Conservation (phyloP, 192 early-diverging fungal species). For the Cetraspora pellucida region DNA sequence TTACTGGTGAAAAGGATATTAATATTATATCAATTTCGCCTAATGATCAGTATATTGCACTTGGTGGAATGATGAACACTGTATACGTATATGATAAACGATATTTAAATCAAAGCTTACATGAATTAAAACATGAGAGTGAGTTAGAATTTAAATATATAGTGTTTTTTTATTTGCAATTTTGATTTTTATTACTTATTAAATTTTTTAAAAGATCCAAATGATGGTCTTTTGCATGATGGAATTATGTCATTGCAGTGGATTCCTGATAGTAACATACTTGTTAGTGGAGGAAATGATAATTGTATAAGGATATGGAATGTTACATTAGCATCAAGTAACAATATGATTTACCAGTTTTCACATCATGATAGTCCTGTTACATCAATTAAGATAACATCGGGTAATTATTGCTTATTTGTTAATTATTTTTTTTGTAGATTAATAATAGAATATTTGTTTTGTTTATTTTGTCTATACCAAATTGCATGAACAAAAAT, state of each 20-base stretch:
- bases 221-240: background rate
- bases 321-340: background rate
- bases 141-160: background rate
- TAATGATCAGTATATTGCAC: background rate
- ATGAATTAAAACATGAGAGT: background rate
- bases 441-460: too few species aligned
- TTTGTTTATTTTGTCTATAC: too few species aligned
- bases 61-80: background rate
- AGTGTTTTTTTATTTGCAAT: background rate
- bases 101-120: background rate
- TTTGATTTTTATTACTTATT: background rate
- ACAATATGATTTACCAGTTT: background rate
- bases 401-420: background rate
- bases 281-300: background rate
- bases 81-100: background rate
- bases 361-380: background rate
- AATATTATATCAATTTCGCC: background rate
- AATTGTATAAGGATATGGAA: background rate
- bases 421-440: too few species aligned
- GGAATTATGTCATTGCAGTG: background rate
- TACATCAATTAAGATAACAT: background rate
- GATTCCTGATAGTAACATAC: background rate
- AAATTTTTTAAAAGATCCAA: background rate
- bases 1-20: background rate
- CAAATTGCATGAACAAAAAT: too few species aligned